These are phyloP conservation scores for Backusella morwellensis DNA, from an alignment of 192 early-diverging fungal genomes.

Conservation along the genomic window DNA sequence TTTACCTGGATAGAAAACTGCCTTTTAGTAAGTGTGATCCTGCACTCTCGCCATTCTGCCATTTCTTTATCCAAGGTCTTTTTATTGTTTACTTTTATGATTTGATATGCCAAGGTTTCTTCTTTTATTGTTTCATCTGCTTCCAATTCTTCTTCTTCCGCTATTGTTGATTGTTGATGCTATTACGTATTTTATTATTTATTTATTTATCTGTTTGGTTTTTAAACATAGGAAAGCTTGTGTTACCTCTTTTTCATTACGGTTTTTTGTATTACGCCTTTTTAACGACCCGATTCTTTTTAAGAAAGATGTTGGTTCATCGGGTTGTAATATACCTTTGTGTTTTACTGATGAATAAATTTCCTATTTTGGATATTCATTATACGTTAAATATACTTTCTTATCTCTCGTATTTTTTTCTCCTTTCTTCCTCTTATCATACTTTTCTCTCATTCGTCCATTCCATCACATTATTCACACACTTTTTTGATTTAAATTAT, in stretches of 20 bases:
- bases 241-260: constrained; percentile 1
- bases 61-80: neutral
- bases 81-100: neutral
- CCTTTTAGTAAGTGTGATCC: constrained; percentile 3
- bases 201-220: neutral
- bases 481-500: neutral
- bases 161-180: neutral
- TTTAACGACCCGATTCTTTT: constrained; percentile 17
- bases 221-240: neutral
- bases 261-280: constrained; percentile 1
- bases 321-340: constrained; percentile 8
- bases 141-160: neutral
- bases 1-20: neutral
- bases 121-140: neutral
- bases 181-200: neutral
- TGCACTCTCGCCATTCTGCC: constrained; percentile 10
- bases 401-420: neutral
- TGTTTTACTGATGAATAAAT: constrained; percentile 14
- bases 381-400: neutral
- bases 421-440: neutral
- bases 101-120: neutral
- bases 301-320: constrained; percentile 2
- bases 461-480: neutral
- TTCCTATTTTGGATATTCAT: neutral
- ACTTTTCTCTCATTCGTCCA: neutral